Base-by-base conservation (phyloP, 2,329 filamentous ascomycete species). In the Colletotrichum godetiae region DNA sequence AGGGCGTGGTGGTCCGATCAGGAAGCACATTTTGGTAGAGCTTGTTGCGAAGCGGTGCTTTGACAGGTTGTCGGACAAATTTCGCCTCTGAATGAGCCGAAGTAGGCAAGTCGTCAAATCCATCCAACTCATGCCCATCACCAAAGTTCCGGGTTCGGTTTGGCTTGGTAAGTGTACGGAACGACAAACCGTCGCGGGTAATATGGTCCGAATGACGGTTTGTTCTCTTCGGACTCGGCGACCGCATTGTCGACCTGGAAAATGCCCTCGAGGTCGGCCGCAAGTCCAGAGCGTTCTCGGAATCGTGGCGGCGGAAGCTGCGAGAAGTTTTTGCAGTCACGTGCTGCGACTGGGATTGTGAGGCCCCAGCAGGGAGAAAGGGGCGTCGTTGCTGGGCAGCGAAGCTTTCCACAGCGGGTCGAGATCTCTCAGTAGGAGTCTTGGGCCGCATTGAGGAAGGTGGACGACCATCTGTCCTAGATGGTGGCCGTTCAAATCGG, bases 21-120 rank as follows among this genome's bases (percentile, higher is more conserved):
- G 88, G 87, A 5, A 88, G 79, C 56, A 88, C 84, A 69, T 88
- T 89, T 73, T 91, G 88, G 73, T 88, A 87, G 10, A 89, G 79
- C 78, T 88, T 91, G 78, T 87, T 90, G 67, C 90, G 87, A 42
- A 90, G 79, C 53, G 86, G 84, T 46, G 90, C 88, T 82, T 92
- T 95, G 52, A 92, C 86, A 3, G 97, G 95, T 77, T 93, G 91
- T 81, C 95, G 97, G 74, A 95, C 87, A 79, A 91, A 99, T 78
- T 91, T 93, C 75, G 92, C 95, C 83, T 99, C 97, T 15, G 91
- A 89, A 73, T 93, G 91, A 13, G 89, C 91, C 19, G 95, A 98
- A 0, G 95, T 98, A 1, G 96, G 96, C 68, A 99, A 86, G 82
- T 99, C 97, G 80, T 99, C 97, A 80, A 99, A 98, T 2, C 90